Evolutionary conservation across 2,329 filamentous ascomycete genomes (phyloP).

Genomic region (Aspergillus novoparasiticus): DNA sequence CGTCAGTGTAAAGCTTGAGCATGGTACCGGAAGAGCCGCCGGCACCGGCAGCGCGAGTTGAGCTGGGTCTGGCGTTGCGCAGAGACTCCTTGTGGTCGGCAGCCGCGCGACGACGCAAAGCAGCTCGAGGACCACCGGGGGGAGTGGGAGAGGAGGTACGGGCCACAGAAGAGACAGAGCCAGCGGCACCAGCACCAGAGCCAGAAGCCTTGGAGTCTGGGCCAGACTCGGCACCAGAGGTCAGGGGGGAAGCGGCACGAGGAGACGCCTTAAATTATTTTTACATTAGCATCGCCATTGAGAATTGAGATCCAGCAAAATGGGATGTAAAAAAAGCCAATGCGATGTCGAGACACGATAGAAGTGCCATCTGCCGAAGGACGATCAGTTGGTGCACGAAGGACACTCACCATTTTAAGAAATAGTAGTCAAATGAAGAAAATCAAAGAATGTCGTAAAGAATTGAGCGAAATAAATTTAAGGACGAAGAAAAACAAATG

Average conservation of each 20-base stretch:
- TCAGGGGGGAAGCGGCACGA: conserved; percentile 47
- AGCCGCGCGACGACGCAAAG: conserved; percentile 90
- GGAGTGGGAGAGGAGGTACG: conserved; percentile 85
- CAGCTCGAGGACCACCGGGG: conserved; percentile 91
- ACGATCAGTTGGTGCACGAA: conserved; percentile 12
- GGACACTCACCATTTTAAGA: conserved; percentile 29
- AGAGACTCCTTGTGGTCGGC: conserved; percentile 97
- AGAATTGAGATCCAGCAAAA: conserved; percentile 1
- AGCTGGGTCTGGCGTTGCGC: conserved; percentile 88
- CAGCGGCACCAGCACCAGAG: conserved; percentile 51
- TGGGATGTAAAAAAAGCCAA: conserved; percentile 8
- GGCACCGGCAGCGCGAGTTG: conserved; percentile 89
- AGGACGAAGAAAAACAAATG: conserved; percentile 14
- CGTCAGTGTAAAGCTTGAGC: conserved; percentile 98
- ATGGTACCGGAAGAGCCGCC: conserved; percentile 97
- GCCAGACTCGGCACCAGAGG: conserved; percentile 49
- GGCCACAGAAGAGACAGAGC: conserved; percentile 66
- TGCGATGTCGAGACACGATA: conserved; percentile 5
- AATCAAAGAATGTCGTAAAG: conserved; percentile 24
- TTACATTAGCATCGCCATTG: conserved; percentile 8
- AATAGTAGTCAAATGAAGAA: conserved; percentile 19
- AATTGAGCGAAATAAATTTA: conserved; percentile 21
- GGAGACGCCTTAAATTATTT: conserved; percentile 36
- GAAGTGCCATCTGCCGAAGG: conserved; percentile 2
- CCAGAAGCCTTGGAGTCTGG: conserved; percentile 45